phyloP scores from a whole-genome alignment of 2,329 filamentous ascomycete genomes.

The Colletotrichum filicis region DNA sequence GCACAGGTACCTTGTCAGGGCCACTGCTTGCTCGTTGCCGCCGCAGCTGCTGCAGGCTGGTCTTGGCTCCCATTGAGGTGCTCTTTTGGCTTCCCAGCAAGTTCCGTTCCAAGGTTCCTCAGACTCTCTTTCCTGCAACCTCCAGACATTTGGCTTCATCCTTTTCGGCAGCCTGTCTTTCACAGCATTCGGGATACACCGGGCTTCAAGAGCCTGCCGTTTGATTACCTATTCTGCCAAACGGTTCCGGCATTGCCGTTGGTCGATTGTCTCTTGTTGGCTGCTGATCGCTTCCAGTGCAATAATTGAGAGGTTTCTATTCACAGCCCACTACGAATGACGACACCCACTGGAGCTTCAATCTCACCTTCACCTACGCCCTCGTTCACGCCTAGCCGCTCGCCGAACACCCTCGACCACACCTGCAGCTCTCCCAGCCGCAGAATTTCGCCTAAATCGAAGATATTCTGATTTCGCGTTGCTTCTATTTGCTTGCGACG shows the following conservation, averaged over 20 bases:
- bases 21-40: background rate
- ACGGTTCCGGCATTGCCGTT: constrained; percentile 1
- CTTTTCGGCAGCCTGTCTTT: background rate
- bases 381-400: constrained; percentile 1
- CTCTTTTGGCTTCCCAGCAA: background rate
- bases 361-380: constrained; percentile 4
- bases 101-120: constrained; percentile 7
- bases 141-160: constrained; percentile 4
- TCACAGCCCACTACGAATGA: constrained; percentile 28
- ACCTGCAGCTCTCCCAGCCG: constrained; percentile 11
- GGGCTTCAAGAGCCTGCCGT: background rate
- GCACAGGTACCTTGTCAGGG: background rate
- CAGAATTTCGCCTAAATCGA: background rate
- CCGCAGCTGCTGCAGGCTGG: constrained; percentile 4
- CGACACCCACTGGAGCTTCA: constrained; percentile 31
- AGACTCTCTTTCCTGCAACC: constrained; percentile 11
- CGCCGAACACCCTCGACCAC: background rate
- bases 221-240: background rate
- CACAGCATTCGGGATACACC: background rate
- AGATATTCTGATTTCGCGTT: background rate
- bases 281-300: constrained; percentile 17
- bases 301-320: constrained; percentile 11
- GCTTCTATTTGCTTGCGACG: constrained; percentile 2
- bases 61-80: constrained; percentile 17
- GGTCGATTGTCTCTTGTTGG: background rate